A percentile compares a stretch with the other conserved stretches of the same genome.
Conservation (phyloP, 768 basidiomycete species). For the Rhizopogon rudus region DNA sequence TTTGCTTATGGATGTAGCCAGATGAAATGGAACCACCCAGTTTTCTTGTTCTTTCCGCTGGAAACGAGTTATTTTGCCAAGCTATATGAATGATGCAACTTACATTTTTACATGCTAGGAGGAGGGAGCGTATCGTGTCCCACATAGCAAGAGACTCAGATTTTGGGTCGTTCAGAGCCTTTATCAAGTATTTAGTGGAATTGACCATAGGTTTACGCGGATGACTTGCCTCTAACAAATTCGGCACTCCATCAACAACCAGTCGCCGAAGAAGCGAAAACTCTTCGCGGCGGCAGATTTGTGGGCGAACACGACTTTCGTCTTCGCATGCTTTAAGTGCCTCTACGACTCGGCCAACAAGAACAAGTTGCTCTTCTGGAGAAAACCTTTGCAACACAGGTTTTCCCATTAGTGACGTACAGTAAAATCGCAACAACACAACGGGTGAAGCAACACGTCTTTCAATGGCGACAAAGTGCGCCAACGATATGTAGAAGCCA, state of each 20-base stretch:
- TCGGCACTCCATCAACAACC: conserved; percentile 45
- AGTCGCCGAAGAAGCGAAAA: conserved; percentile 37
- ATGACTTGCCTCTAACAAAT: conserved; percentile 39
- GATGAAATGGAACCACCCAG: conserved; percentile 39
- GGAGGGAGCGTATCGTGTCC: conserved; percentile 18
- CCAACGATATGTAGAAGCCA: conserved; percentile 43
- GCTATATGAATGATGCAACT: conserved; percentile 8
- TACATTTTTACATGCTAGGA: conserved; percentile 19
- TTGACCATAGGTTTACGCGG: neutral
- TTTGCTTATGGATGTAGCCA: conserved; percentile 31
- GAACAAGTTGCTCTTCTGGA: conserved; percentile 36
- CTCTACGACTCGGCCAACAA: conserved; percentile 44
- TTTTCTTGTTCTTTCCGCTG: conserved; percentile 38
- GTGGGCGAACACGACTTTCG: conserved; percentile 17
- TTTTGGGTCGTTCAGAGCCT: conserved; percentile 21
- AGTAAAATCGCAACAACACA: conserved; percentile 51
- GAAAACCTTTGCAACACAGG: conserved; percentile 41
- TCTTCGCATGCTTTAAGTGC: conserved; percentile 35
- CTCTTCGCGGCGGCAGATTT: conserved; percentile 23
- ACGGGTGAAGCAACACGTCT: conserved; percentile 37
- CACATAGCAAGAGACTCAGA: conserved; percentile 17
- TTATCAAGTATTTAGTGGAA: neutral
- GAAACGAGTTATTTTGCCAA: conserved; percentile 20
- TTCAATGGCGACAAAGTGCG: conserved; percentile 37
- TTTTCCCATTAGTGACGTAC: conserved; percentile 37